phyloP scores from a whole-genome alignment of 345 rosid species.

The Pistacia vera region DNA sequence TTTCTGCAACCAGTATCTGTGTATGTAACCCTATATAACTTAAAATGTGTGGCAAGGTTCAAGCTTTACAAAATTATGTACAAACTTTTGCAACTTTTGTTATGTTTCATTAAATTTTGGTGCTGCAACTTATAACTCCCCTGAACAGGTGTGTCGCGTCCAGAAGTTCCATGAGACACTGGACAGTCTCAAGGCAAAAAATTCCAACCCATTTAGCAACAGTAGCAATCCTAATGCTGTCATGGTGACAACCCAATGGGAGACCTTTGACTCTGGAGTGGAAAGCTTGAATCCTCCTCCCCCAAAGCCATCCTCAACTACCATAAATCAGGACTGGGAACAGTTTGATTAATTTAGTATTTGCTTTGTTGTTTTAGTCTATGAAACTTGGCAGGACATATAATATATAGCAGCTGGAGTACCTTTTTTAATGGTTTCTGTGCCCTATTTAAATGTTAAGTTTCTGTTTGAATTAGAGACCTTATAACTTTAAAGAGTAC shows the following conservation, averaged over 20 bases:
- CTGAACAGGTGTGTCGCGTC: slow-evolving; percentile 66
- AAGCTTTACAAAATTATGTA: slow-evolving; percentile 9
- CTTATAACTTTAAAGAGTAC: not conserved
- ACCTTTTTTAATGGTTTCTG: not conserved
- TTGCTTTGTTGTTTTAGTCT: slow-evolving; percentile 14
- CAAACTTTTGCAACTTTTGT: not conserved
- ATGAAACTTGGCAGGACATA: slow-evolving; percentile 5
- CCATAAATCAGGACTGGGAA: slow-evolving; percentile 69
- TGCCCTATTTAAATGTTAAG: not conserved
- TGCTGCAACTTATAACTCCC: slow-evolving; percentile 17
- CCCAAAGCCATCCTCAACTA: slow-evolving; percentile 49
- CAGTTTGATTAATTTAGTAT: slow-evolving; percentile 56
- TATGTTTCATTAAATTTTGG: not conserved
- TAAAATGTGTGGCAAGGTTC: not conserved
- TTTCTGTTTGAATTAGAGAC: not conserved
- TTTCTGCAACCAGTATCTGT: not conserved
- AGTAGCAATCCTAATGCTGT: slow-evolving; percentile 43
- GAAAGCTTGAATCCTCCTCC: slow-evolving; percentile 78
- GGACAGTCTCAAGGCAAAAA: slow-evolving; percentile 69
- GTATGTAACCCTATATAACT: not conserved
- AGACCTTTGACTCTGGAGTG: slow-evolving; percentile 65
- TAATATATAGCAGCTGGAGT: not conserved
- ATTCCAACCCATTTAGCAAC: slow-evolving; percentile 55
- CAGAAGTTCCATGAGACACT: slow-evolving; percentile 71
- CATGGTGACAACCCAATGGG: slow-evolving; percentile 75